Evolutionary conservation across 257 asterid species (phyloP).

Genomic region (Cordia subcordata): DNA sequence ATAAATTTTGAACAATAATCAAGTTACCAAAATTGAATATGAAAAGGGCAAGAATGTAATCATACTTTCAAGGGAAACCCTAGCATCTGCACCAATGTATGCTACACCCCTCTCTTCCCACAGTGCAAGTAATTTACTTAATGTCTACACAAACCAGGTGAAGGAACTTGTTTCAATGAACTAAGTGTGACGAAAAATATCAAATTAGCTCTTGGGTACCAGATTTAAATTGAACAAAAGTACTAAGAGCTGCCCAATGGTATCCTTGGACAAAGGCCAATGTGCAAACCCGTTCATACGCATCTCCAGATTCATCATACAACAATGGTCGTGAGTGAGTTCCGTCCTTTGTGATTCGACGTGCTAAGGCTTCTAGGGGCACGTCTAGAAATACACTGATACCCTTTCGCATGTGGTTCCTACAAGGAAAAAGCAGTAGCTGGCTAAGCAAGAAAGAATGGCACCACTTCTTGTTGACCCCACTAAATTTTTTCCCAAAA

Average conservation of each 20-base stretch:
- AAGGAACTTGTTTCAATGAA: neutral
- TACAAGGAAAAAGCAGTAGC: slow-evolving; percentile 21
- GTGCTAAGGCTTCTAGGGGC: slow-evolving; percentile 87
- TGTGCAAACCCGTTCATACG: slow-evolving; percentile 50
- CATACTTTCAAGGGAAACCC: slow-evolving; percentile 76
- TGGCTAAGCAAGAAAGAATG: neutral
- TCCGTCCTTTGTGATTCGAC: slow-evolving; percentile 66
- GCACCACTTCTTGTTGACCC: too few species aligned
- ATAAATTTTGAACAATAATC: neutral
- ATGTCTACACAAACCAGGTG: slow-evolving; percentile 41
- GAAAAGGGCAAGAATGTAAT: neutral
- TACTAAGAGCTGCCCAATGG: neutral
- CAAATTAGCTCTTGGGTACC: neutral
- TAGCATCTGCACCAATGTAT: slow-evolving; percentile 64
- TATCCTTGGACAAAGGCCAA: neutral
- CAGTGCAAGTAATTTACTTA: slow-evolving; percentile 58
- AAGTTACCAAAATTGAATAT: neutral
- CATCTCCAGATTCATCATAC: slow-evolving; percentile 65
- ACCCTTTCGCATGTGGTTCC: slow-evolving; percentile 89
- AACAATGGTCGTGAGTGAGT: slow-evolving; percentile 79
- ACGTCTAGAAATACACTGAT: slow-evolving; percentile 87
- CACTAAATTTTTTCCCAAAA: too few species aligned
- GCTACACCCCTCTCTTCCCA: slow-evolving; percentile 75
- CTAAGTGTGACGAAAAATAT: neutral
- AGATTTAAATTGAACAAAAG: neutral